Evolutionary conservation across 495 filamentous ascomycete species (phyloP).

Genomic region (Melanomma pulvis-pyrius): DNA sequence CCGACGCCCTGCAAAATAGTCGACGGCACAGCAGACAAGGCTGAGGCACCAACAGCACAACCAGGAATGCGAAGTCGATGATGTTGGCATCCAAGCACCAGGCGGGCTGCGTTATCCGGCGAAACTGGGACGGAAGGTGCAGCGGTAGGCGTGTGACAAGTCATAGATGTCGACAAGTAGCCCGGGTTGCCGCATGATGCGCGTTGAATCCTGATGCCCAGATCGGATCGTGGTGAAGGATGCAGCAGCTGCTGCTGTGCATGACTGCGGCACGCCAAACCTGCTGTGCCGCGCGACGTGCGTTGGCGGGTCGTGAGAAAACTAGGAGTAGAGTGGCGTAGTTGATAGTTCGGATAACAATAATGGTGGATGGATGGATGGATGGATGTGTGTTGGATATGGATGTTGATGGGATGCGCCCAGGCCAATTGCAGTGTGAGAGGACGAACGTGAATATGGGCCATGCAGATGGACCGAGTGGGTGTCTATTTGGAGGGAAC

Average conservation of each 20-base stretch:
- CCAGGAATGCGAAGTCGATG: conserved; percentile 9
- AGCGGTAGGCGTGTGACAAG: conserved; percentile 1
- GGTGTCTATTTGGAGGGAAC: conserved; percentile 55
- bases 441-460: conserved; percentile 6
- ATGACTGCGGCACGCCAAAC: conserved; percentile 19
- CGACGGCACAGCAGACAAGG: background rate
- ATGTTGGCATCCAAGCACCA: conserved; percentile 17
- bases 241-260: conserved; percentile 21
- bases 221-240: conserved; percentile 20
- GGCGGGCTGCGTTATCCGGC: conserved; percentile 26
- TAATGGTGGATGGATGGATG: background rate
- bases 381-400: background rate
- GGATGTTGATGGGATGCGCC: conserved; percentile 14
- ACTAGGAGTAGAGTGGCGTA: conserved; percentile 10
- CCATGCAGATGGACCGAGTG: background rate
- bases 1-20: background rate
- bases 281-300: conserved; percentile 7
- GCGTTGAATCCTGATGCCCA: conserved; percentile 11
- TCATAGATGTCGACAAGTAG: conserved; percentile 15
- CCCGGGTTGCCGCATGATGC: conserved; percentile 24
- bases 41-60: background rate
- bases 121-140: conserved; percentile 4
- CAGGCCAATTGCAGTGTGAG: conserved; percentile 13
- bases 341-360: conserved; percentile 9
- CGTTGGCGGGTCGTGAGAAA: background rate